Evolutionary conservation across 352 stramenopile species (phyloP), one percentile per base, ranked within the genome.

Genomic region (Detonula confervacea): DNA sequence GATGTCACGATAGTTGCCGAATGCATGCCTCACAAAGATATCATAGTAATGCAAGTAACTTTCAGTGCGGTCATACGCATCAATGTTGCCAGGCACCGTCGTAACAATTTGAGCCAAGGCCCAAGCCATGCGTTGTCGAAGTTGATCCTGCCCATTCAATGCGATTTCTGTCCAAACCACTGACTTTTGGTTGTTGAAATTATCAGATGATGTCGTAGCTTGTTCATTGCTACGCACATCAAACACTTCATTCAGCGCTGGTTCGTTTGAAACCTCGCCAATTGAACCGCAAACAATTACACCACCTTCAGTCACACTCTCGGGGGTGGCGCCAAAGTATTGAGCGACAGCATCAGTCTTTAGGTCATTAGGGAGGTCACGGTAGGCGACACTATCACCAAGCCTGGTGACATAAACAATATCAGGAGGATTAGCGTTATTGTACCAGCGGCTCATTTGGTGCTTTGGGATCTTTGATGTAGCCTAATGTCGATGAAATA

Each of bases 11-110:
- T 87, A 92, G 51, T 87, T 92, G 18, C 89, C 89, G 68, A 94
- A 92, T 9, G 84, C 86, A 74, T 94, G 46, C 2, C 73, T 60
- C 3, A 93, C 87, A 73, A 93, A 89, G 56, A 91, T 92, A 59
- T 94, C 89, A 70, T 93, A 93, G 65, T 84, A 93, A 14, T 68
- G 24, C 2, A 74, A 20, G n/a, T 79, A 90, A 2, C 74, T 63
- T 51, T 93, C 87, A 20, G 82, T 88, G 25, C 25, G 18, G 4
- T 33, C 12, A 25, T 54, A 52, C 0, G 7, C 64, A 57, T 77
- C 62, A 63, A 77, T 76, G 29, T 79, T 84, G 0, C 8, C 1
- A 16, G 77, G 77, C 5, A 82, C 78, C 22, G 87, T 67, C 0
- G 78, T 83, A 16, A 88, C n/a, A 22, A 86, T 86, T 60, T 86